Conservation (phyloP, 2,329 filamentous ascomycete genomes). For the Hirsutella thompsonii region DNA sequence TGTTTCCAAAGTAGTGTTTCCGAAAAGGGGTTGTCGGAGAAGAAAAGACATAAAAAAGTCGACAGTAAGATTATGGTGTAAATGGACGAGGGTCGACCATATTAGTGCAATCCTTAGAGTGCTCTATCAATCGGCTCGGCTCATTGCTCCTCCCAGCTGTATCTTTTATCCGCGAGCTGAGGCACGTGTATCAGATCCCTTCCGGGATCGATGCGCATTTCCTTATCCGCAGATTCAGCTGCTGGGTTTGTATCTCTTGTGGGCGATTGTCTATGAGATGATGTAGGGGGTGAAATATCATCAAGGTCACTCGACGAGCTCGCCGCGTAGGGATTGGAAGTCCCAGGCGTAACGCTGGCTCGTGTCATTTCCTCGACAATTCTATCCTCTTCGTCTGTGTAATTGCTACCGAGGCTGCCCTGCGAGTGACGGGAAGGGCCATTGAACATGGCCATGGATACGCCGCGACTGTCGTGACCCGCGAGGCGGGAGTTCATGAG, state of each 20-base stretch:
- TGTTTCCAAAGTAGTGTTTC: slow-evolving; percentile 3
- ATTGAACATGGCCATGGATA: slow-evolving; percentile 2
- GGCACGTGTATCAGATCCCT: slow-evolving; percentile 37
- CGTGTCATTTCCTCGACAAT: slow-evolving; percentile 15
- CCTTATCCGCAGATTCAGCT: not conserved
- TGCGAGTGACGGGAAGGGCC: slow-evolving; percentile 9
- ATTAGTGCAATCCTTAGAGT: not conserved
- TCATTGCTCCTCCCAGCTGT: slow-evolving; percentile 35
- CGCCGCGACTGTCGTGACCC: slow-evolving; percentile 2
- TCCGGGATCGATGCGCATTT: slow-evolving; percentile 28
- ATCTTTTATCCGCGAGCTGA: slow-evolving; percentile 33
- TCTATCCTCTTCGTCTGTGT: slow-evolving; percentile 38
- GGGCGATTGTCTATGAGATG: not conserved
- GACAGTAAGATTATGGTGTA: not conserved
- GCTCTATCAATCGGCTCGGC: slow-evolving; percentile 3
- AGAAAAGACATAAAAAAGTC: slow-evolving; percentile 1
- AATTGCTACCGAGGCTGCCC: slow-evolving; percentile 41
- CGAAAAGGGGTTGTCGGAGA: slow-evolving; percentile 4
- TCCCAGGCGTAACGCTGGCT: slow-evolving; percentile 6
- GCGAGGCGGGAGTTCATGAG: slow-evolving; percentile 4
- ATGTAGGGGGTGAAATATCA: not conserved
- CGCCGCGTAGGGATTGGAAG: not conserved
- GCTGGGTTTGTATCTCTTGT: not conserved
- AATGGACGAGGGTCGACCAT: not conserved
- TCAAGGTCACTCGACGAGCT: not conserved